Conservation (phyloP, 2,329 filamentous ascomycete genomes). For the Leptographium lundbergii region DNA sequence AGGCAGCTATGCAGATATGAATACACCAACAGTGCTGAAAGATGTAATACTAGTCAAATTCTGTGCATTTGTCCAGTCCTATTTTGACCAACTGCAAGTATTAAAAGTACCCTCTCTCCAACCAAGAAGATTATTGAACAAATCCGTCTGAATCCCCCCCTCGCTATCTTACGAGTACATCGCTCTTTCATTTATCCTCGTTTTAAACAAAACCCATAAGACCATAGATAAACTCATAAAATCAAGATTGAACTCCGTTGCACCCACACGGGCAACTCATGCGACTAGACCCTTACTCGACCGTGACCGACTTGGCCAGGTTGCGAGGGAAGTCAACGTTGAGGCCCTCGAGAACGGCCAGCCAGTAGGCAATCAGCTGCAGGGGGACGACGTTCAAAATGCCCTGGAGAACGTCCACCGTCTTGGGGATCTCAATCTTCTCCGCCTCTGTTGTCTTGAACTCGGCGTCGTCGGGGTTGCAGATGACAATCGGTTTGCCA, state of each 20-base stretch:
- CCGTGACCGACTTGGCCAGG: constrained; percentile 96
- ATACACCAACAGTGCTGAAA: too few relatives aligned
- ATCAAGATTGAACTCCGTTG: constrained; percentile 1
- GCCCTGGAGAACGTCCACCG: constrained; percentile 89
- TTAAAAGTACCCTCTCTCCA: too few relatives aligned
- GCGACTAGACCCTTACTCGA: constrained; percentile 56
- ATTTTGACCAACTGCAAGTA: too few relatives aligned
- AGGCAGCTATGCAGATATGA: neutral
- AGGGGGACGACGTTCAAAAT: constrained; percentile 95
- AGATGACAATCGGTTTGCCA: constrained; percentile 96
- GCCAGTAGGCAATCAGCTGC: constrained; percentile 98
- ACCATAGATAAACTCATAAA: neutral
- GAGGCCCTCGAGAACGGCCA: constrained; percentile 86
- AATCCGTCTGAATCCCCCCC: neutral
- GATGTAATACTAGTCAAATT: too few relatives aligned
- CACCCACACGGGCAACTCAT: neutral
- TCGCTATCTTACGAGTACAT: neutral
- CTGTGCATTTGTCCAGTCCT: neutral
- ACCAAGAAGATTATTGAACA: neutral
- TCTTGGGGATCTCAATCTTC: constrained; percentile 95
- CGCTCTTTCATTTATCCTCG: neutral
- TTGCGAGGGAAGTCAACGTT: constrained; percentile 99
- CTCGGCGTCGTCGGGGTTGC: constrained; percentile 80
- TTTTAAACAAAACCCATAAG: neutral
- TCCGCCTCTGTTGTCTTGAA: constrained; percentile 81